Base-by-base conservation (phyloP, 257 asterid genomes). In the Paraleonurus japonicus region DNA sequence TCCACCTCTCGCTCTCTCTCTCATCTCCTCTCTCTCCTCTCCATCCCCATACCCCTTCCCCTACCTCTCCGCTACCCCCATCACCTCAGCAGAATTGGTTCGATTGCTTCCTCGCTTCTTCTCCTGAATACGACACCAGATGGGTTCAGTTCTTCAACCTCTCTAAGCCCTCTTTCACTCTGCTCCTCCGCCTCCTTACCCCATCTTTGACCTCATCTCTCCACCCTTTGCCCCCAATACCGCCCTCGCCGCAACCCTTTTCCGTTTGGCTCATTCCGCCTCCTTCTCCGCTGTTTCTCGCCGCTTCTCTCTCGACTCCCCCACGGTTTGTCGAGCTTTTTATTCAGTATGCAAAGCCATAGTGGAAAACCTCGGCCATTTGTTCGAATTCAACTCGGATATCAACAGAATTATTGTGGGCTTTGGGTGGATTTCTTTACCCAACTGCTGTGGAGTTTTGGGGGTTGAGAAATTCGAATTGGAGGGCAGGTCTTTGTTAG, bases 361-460 rank as follows among this genome's bases (percentile, higher is more conserved):
- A 45, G 88, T 85, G 43, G 98, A 89, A 9, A 85, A 81, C 11
- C 82, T 90, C 0, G 90, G 97, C 0, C 96, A 93, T 80, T 76
- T 93, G 79, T 93, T 93, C 69, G 98, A 90, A 76, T 84, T 90
- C 55, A 80, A 76, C 76, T 83, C 85, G 32, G 98, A 93, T 77
- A 81, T 93, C 65, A 85, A 84, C 58, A 68, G 98, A 22, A 73
- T 85, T 4, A 82, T 90, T 7, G 95, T 86, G 24, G 98, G 97
- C 2, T 93, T 89, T 51, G 95, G 97, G 61, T 90, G 96, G 97
- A 93, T 89, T 71, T 89, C 96, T 23, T 72, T 93, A 67, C 96
- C 96, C 28, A 90, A 93, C 65, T 93, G 97, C 61, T 93, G 96
- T 71, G 97, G 97, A 5, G 90, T 86, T 69, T 61, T 90, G 78